These are phyloP conservation scores for Aspergillus phoenicis DNA, from an alignment of 2,329 filamentous ascomycete genomes.

Conservation along the genomic window DNA sequence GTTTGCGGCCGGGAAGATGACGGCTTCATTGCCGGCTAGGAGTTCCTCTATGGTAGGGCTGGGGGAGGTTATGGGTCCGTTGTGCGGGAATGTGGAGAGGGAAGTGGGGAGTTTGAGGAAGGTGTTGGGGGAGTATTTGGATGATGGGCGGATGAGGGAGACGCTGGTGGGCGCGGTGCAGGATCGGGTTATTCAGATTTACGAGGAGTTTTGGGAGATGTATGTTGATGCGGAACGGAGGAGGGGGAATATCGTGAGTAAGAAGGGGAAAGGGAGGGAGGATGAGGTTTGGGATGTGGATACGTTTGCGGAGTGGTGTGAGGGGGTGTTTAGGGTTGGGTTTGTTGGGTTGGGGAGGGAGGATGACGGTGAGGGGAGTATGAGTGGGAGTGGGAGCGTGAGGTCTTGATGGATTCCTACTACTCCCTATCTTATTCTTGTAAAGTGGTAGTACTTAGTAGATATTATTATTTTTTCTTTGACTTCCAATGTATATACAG, in stretches of 20 bases:
- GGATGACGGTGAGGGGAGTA: conserved; percentile 18
- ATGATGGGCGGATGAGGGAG: conserved; percentile 65
- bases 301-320: conserved; percentile 65
- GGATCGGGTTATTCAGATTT: conserved; percentile 63
- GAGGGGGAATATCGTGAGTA: conserved; percentile 38
- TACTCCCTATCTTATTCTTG: not conserved
- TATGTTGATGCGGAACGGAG: conserved; percentile 47
- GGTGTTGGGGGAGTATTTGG: conserved; percentile 65
- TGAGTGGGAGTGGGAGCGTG: conserved; percentile 22
- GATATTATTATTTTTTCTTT: not conserved
- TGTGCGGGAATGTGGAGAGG: conserved; percentile 59
- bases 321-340: conserved; percentile 60
- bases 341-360: conserved; percentile 38
- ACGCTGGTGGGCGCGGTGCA: conserved; percentile 68
- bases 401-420: not conserved
- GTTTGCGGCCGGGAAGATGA: conserved; percentile 59
- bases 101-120: conserved; percentile 59
- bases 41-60: conserved; percentile 31
- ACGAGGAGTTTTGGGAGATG: conserved; percentile 65
- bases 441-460: not conserved
- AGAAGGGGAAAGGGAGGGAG: conserved; percentile 63
- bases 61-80: conserved; percentile 48
- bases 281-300: conserved; percentile 67
- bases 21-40: conserved; percentile 46
- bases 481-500: conserved; percentile 2